Evolutionary conservation across 2,329 filamentous ascomycete species (phyloP), one percentile per base, ranked within the genome.

Genomic region (Lecanosticta acicola): DNA sequence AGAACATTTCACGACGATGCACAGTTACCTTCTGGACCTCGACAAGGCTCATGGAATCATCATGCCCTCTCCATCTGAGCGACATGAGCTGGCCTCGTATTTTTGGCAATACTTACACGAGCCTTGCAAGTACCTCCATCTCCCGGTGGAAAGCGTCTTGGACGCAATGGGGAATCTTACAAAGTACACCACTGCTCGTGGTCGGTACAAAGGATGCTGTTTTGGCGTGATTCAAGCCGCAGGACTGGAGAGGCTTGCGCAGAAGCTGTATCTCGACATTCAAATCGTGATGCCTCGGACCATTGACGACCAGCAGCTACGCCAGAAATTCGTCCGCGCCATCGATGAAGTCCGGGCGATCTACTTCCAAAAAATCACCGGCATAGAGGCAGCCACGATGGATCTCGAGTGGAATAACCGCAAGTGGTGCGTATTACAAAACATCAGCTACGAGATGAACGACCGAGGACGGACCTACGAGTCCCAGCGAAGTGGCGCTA

Each of bases 101-200:
- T 45, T 45, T 18, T 33, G 35, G 21, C 37, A 39, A 7, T 39
- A 45, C 24, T 36, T 45, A 9, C 35, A 45, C 35, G 42, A 45
- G 21, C 42, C 42, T 16, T 39, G 42, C 21, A 32, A 24, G 13
- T 34, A 19, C 14, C 24, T 45, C 13, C 10, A 33, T 2, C 17
- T 45, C 9, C 42, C 42, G n/a, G 24, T 39, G 4, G 42, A 45
- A 3, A 11, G 19, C 19, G 36, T 32, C 4, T 18, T 20, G 5
- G 17, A 19, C 13, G 14, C 14, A 11, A 40, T 45, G 11, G n/a
- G 21, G 4, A 29, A 21, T 9, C 17, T 45, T 17, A n/a, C 24
- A 16, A 29, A 17, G 9, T 39, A 32, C 21, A 29, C 19, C 20
- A 29, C 13, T 37, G 16, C 11, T 13, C 3, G 13, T 11, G 36